Conservation (phyloP, 257 asterid species). For the Avicennia marina region DNA sequence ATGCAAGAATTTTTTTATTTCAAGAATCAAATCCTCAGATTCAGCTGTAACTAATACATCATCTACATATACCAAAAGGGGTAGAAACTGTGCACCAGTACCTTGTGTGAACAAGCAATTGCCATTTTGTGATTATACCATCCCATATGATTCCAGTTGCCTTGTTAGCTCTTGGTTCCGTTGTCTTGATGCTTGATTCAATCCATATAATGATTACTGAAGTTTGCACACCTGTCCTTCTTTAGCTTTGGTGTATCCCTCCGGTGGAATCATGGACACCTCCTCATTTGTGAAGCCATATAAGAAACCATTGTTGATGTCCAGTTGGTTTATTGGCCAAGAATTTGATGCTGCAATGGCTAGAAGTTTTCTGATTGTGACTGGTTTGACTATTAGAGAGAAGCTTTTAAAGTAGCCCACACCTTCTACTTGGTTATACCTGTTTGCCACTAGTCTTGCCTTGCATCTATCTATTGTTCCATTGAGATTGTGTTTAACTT, state of each 20-base stretch:
- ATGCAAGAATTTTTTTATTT: background rate
- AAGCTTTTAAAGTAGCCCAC: background rate
- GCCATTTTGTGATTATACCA: too few relatives aligned
- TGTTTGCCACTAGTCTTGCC: background rate
- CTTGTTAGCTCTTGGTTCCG: too few relatives aligned
- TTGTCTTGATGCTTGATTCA: too few relatives aligned
- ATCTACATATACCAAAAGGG: background rate
- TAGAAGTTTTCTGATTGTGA: background rate
- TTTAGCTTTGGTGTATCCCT: background rate
- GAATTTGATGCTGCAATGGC: background rate
- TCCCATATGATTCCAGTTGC: too few relatives aligned
- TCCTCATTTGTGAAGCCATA: background rate
- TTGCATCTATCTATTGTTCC: background rate
- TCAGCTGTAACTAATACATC: background rate
- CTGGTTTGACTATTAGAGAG: background rate
- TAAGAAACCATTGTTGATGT: background rate
- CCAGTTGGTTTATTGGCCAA: background rate
- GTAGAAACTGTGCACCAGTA: background rate
- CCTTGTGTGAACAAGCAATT: background rate
- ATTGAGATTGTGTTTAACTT: background rate
- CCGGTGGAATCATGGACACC: background rate
- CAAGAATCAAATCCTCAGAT: background rate
- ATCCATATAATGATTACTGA: background rate
- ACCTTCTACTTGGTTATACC: background rate
- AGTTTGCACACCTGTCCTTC: background rate